Evolutionary conservation across 2,329 filamentous ascomycete genomes (phyloP).

Genomic region (Cercospora sp.): DNA sequence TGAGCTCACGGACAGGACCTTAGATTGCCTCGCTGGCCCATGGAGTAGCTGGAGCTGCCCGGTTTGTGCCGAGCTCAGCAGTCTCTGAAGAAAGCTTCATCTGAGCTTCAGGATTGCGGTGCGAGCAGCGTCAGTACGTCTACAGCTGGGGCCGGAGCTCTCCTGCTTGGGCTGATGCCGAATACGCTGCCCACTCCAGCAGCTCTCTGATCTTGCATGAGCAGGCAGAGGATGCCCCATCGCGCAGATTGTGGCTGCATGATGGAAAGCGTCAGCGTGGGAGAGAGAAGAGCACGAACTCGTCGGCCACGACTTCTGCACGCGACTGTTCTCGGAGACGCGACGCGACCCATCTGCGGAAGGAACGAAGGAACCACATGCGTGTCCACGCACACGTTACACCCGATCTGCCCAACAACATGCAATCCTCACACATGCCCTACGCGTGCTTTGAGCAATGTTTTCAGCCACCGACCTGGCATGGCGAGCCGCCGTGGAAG

Average conservation of each 20-base stretch:
- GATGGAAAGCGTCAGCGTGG: background rate
- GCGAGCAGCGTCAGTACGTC: background rate
- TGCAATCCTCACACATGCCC: background rate
- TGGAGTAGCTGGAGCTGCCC: background rate
- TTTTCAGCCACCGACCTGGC: background rate
- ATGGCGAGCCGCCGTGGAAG: conserved; percentile 23
- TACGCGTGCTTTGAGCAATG: background rate
- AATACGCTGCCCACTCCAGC: background rate
- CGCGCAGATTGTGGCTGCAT: background rate
- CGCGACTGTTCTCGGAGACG: background rate
- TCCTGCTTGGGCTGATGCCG: background rate
- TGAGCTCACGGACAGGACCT: background rate
- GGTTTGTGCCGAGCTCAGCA: background rate
- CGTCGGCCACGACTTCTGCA: background rate
- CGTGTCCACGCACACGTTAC: background rate
- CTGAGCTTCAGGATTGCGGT: background rate
- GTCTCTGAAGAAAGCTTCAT: background rate
- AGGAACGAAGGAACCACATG: background rate
- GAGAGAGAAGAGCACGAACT: background rate
- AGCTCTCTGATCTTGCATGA: background rate
- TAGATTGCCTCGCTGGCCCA: background rate
- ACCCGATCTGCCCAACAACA: background rate
- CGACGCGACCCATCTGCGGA: background rate
- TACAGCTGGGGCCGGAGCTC: too few relatives aligned
- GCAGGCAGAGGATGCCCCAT: background rate